Evolutionary conservation across 257 asterid genomes (phyloP), one percentile per base, ranked within the genome.

Genomic region (Solanum habrochaites): DNA sequence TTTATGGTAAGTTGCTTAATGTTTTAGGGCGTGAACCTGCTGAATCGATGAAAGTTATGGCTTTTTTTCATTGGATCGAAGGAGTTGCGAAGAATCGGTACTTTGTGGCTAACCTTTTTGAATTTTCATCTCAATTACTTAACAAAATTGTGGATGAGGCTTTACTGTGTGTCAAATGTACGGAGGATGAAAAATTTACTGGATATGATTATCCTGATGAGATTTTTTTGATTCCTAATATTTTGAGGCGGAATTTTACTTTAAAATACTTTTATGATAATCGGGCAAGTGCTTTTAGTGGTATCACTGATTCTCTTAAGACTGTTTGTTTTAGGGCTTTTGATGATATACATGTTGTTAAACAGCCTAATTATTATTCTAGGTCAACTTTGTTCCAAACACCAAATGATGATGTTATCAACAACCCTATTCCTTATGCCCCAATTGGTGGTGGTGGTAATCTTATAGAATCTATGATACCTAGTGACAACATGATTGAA

Each of bases 31-130:
- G 94, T 3, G 94, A 92, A 70, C 94, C 94, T 13, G 78, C 58
- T 6, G 93, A 92, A 82, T 92, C 98, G 11, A 75, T 92, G 86
- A 92, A 88, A 7, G 89, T 91, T 4, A 87, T 92, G 92, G 98
- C 92, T 0, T 94, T 96, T 64, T 91, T 89, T 86, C 87, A 93
- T 39, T 96, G 96, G 94, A 91, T 96, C 0, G 98, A 95, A 78
- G 91, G 88, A 10, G 81, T 84, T 69, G 52, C 67, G 9, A 80
- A 64, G 1, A 89, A 89, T 83, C 20, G 42, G 71, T 45, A 40
- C n/a, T 13, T 93, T 21, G 83, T 96, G 8, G 81, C 35, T 47
- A 81, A 73, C 13, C 27, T 95, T 86, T 56, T 90, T 42, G 42
- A 90, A 7, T 80, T 94, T 42, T 92, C 98, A 1, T 67, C 31